These are phyloP conservation scores for Orbilia brochopaga DNA, from an alignment of 2,329 filamentous ascomycete species.

Conservation along the genomic window DNA sequence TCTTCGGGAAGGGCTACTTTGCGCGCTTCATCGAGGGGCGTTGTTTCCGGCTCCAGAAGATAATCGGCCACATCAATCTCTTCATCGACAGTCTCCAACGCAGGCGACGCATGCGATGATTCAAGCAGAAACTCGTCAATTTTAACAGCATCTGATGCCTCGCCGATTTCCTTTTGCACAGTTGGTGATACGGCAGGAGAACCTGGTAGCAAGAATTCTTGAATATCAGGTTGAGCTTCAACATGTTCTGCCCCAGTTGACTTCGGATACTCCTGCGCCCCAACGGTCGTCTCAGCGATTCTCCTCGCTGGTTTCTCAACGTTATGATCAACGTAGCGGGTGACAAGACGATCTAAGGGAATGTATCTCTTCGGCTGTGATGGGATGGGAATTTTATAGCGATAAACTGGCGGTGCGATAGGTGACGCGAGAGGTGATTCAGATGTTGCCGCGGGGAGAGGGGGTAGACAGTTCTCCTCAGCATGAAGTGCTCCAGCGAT, in stretches of 20 bases:
- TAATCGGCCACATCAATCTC: constrained; percentile 22
- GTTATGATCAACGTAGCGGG: constrained; percentile 9
- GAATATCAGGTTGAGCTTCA: constrained; percentile 4
- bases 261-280: background rate
- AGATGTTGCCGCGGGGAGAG: constrained; percentile 6
- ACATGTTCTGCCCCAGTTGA: background rate
- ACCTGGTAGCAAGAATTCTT: constrained; percentile 17
- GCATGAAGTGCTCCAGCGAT: background rate
- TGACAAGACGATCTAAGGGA: constrained; percentile 15
- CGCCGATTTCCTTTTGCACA: background rate
- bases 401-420: background rate
- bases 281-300: background rate
- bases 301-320: background rate
- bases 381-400: constrained; percentile 14
- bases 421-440: constrained; percentile 10
- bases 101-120: constrained; percentile 5
- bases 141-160: background rate
- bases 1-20: background rate
- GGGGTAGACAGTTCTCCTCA: background rate
- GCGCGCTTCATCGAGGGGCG: background rate
- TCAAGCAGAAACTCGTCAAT: constrained; percentile 19
- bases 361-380: constrained; percentile 9
- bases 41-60: constrained; percentile 12
- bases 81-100: background rate
- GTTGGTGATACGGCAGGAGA: background rate